Evolutionary conservation across 78 protist species (phyloP).

Genomic region (Tieghemostelium lacteum): DNA sequence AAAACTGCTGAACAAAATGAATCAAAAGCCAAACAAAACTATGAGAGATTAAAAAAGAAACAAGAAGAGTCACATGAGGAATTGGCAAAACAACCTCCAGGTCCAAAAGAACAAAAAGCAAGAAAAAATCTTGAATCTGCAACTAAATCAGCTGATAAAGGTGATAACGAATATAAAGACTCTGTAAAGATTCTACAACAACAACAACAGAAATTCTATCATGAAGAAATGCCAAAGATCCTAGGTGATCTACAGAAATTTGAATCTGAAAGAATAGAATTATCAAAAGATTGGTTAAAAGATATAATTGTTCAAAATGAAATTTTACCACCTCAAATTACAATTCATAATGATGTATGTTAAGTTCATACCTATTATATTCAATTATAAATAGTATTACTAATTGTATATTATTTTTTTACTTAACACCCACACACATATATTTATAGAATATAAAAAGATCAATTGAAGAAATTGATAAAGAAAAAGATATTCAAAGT

Average conservation of each 20-base stretch:
- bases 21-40: constrained; percentile 55
- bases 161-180: constrained; percentile 57
- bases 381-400: background rate
- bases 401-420: background rate
- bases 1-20: constrained; percentile 61
- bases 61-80: constrained; percentile 73
- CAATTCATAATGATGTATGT: constrained; percentile 4
- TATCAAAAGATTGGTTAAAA: constrained; percentile 53
- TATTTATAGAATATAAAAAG: constrained; percentile 26
- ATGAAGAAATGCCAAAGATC: constrained; percentile 74
- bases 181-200: constrained; percentile 42
- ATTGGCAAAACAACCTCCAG: constrained; percentile 67
- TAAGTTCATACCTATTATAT: background rate
- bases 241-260: constrained; percentile 65
- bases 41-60: constrained; percentile 72
- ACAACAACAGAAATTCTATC: constrained; percentile 56
- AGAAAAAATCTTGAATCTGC: constrained; percentile 72
- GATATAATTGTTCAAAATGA: constrained; percentile 1
- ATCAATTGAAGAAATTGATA: constrained; percentile 39
- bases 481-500: constrained; percentile 59
- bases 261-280: constrained; percentile 61
- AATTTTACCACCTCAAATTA: constrained; percentile 20
- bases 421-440: too few species aligned
- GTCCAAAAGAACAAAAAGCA: constrained; percentile 64
- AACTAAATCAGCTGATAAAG: constrained; percentile 64